A percentile compares a stretch with the other conserved stretches of the same genome.
Conservation (phyloP, 257 asterid species). For the Ajuga chamaepitys region DNA sequence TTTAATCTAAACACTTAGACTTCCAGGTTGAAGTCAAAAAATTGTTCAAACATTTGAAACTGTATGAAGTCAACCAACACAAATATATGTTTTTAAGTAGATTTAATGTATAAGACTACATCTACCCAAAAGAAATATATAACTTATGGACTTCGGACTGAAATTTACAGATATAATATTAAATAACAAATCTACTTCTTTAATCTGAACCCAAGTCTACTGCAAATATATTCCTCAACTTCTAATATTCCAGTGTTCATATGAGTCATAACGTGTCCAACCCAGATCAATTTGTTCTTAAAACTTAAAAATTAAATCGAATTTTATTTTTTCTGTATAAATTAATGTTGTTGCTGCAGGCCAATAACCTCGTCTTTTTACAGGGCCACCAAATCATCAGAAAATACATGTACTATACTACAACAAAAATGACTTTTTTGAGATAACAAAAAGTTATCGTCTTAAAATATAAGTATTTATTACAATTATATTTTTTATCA, state of each 20-base stretch:
- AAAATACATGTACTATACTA: too few species aligned
- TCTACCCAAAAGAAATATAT: background rate
- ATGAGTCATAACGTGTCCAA: slow-evolving; percentile 1
- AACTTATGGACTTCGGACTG: slow-evolving; percentile 17
- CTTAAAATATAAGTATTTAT: too few species aligned
- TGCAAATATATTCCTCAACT: background rate
- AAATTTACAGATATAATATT: slow-evolving; percentile 15
- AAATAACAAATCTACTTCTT: slow-evolving; percentile 2
- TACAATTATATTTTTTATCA: too few species aligned
- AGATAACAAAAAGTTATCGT: too few species aligned
- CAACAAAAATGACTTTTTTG: too few species aligned
- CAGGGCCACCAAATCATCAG: too few species aligned
- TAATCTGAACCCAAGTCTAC: background rate
- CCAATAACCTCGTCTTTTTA: too few species aligned
- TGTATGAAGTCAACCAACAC: slow-evolving; percentile 22
- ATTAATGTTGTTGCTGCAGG: background rate
- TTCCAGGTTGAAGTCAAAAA: slow-evolving; percentile 17
- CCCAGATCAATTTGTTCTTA: slow-evolving; percentile 5
- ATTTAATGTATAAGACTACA: background rate
- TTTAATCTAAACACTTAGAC: slow-evolving; percentile 42
- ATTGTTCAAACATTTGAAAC: slow-evolving; percentile 24
- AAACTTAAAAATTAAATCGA: background rate
- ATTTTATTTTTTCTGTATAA: background rate
- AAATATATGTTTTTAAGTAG: background rate
- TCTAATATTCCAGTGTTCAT: background rate